Evolutionary conservation across 148 eudicot species (phyloP).

Genomic region (Chenopodium formosanum): DNA sequence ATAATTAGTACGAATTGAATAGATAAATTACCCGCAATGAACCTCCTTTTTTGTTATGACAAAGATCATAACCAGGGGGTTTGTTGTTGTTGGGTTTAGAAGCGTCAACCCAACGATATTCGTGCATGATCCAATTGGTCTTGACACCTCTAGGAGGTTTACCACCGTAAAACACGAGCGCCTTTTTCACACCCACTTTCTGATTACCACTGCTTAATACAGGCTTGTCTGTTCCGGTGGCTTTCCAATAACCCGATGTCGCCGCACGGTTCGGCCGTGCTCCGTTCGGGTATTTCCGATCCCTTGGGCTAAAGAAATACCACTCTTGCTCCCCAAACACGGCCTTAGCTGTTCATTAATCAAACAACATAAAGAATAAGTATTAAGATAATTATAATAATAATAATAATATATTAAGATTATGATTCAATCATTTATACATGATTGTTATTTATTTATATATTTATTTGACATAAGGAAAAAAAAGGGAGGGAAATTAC

Average conservation of each 20-base stretch:
- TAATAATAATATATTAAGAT: too few relatives aligned
- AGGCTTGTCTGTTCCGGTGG: conserved; percentile 71
- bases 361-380: background rate
- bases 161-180: conserved; percentile 62
- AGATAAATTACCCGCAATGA: conserved; percentile 52
- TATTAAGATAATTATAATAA: too few relatives aligned
- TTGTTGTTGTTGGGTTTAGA: conserved; percentile 39
- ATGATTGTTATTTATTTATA: too few relatives aligned
- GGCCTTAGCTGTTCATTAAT: conserved; percentile 45
- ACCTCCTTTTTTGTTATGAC: conserved; percentile 44
- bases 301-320: conserved; percentile 69
- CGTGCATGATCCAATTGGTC: conserved; percentile 77
- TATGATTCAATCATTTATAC: background rate
- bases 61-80: conserved; percentile 49
- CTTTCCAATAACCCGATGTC: conserved; percentile 74
- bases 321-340: conserved; percentile 66
- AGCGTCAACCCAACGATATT: conserved; percentile 44
- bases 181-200: conserved; percentile 66
- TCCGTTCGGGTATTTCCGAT: conserved; percentile 65
- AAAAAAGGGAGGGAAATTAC: conserved; percentile 19
- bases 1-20: background rate
- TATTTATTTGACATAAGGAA: background rate
- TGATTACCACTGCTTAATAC: conserved; percentile 38
- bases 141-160: conserved; percentile 66
- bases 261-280: conserved; percentile 71